phyloP scores from a whole-genome alignment of 768 basidiomycete species.

The Russula virescens region DNA sequence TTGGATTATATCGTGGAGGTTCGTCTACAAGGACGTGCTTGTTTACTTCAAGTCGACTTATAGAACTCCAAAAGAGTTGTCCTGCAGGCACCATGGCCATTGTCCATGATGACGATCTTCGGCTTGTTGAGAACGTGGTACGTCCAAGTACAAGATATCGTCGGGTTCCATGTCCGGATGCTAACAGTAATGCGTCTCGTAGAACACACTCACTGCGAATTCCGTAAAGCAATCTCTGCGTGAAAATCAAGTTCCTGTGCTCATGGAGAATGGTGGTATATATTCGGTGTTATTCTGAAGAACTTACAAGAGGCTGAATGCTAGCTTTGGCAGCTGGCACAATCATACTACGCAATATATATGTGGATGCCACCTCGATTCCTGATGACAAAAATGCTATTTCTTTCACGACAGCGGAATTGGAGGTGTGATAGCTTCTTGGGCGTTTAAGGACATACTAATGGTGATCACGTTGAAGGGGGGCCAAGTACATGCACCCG shows the following conservation, averaged over 20 bases:
- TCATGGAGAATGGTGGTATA: constrained; percentile 7
- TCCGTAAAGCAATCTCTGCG: background rate
- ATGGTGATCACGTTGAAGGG: background rate
- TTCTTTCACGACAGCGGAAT: background rate
- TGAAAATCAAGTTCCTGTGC: background rate
- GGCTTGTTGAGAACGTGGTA: constrained; percentile 4
- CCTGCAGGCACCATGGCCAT: constrained; percentile 1
- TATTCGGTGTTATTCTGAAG: background rate
- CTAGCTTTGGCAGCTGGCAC: background rate
- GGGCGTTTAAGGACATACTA: background rate
- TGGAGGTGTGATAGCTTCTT: background rate
- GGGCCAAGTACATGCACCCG: no score
- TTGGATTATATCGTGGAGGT: no score
- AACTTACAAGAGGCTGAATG: background rate
- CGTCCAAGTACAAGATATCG: background rate
- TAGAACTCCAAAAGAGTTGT: background rate
- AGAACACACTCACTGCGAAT: constrained; percentile 8
- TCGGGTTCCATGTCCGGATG: background rate
- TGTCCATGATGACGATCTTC: constrained; percentile 15
- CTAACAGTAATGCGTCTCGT: background rate
- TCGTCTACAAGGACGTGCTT: background rate
- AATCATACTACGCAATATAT: background rate
- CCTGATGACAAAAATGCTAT: background rate
- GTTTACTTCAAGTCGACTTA: background rate
- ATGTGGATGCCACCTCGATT: background rate